phyloP scores from a whole-genome alignment of 257 asterid genomes.

The Henckelia pumila region DNA sequence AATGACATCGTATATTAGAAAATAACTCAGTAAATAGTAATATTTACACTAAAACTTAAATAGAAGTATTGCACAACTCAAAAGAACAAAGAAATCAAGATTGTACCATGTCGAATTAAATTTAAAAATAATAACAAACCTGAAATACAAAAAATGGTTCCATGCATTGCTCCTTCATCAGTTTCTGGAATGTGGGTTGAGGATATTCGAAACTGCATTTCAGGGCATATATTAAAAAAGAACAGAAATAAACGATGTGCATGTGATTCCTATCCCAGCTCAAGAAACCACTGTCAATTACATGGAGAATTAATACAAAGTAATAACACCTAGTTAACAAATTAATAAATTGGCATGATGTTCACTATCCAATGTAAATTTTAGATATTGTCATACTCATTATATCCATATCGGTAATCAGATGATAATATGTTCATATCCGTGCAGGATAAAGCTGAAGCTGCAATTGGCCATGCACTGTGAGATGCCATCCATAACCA shows the following conservation, averaged over 20 bases:
- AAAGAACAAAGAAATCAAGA: constrained; percentile 1
- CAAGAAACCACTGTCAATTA: constrained; percentile 15
- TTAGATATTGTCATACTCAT: constrained; percentile 1
- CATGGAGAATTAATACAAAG: constrained; percentile 2
- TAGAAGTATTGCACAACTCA: not conserved
- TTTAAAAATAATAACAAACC: constrained; percentile 44
- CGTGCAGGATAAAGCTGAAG: constrained; percentile 5
- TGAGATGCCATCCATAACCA: constrained; percentile 15
- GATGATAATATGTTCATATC: constrained; percentile 14
- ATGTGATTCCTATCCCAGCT: constrained; percentile 11
- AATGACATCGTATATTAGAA: constrained; percentile 23
- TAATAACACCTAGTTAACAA: not conserved
- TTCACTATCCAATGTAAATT: constrained; percentile 11
- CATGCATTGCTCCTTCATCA: constrained; percentile 93
- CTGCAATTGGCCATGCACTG: constrained; percentile 11
- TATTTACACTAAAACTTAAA: constrained; percentile 7
- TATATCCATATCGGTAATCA: constrained; percentile 14
- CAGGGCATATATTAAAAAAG: constrained; percentile 30
- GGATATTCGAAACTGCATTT: constrained; percentile 93
- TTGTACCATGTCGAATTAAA: constrained; percentile 13
- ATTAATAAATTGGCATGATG: not conserved
- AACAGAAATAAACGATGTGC: constrained; percentile 2
- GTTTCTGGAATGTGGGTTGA: constrained; percentile 90
- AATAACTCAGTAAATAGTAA: constrained; percentile 7
- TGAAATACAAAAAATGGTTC: constrained; percentile 98